Conservation (phyloP, 2,329 filamentous ascomycete species). For the Colletotrichum neosansevieriae region DNA sequence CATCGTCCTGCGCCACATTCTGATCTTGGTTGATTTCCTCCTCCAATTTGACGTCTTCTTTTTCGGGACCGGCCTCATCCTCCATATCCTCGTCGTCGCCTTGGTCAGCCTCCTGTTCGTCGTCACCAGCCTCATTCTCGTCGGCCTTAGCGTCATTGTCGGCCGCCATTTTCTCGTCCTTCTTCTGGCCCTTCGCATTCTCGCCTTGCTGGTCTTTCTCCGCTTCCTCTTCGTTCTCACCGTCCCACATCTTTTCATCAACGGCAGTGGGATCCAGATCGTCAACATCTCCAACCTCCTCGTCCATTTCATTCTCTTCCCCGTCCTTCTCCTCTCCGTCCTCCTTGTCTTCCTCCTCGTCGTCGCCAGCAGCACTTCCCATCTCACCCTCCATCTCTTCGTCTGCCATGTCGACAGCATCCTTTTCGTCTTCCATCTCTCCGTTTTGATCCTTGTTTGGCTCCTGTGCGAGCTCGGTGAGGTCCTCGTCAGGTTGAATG, state of each 20-base stretch:
- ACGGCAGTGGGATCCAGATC: slow-evolving; percentile 90
- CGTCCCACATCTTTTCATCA: slow-evolving; percentile 99
- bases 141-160: slow-evolving; percentile 68
- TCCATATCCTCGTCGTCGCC: slow-evolving; percentile 61
- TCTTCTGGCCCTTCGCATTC: slow-evolving; percentile 76
- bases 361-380: slow-evolving; percentile 72
- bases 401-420: slow-evolving; percentile 92
- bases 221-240: slow-evolving; percentile 79
- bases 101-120: slow-evolving; percentile 56
- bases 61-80: slow-evolving; percentile 70
- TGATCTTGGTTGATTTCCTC: slow-evolving; percentile 76
- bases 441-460: slow-evolving; percentile 73
- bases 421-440: slow-evolving; percentile 83
- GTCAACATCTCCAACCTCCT: slow-evolving; percentile 91
- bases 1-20: slow-evolving; percentile 84
- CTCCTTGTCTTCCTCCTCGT: slow-evolving; percentile 71
- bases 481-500: slow-evolving; percentile 90
- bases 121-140: slow-evolving; percentile 56
- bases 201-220: slow-evolving; percentile 86
- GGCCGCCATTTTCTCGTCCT: slow-evolving; percentile 70
- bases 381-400: slow-evolving; percentile 91
- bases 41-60: slow-evolving; percentile 66
- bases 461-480: slow-evolving; percentile 91
- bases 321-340: slow-evolving; percentile 74
- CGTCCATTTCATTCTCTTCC: slow-evolving; percentile 82